These are phyloP conservation scores for Porphyrellus cyaneotinctus DNA, from an alignment of 768 basidiomycete genomes.

Conservation along the genomic window DNA sequence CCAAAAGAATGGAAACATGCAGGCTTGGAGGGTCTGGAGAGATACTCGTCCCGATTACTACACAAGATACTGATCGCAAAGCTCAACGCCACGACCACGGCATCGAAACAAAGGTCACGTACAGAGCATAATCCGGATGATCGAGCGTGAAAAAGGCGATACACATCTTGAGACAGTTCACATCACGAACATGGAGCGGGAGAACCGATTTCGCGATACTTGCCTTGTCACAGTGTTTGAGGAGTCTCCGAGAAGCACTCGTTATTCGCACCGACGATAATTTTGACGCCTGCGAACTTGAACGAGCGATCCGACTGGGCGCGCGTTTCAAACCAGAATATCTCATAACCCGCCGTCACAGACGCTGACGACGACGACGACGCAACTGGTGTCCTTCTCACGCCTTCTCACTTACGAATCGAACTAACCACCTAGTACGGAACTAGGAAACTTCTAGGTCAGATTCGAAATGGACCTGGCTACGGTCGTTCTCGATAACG, in stretches of 20 bases:
- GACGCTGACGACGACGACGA: not conserved
- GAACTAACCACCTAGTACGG: not conserved
- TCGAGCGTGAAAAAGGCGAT: conserved; percentile 75
- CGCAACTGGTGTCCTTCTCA: not conserved
- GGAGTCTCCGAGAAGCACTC: not conserved
- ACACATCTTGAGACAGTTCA: conserved; percentile 51
- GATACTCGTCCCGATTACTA: conserved; percentile 73
- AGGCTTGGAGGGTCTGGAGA: conserved; percentile 59
- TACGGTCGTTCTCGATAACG: conserved; percentile 81
- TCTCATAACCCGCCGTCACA: not conserved
- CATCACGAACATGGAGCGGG: not conserved
- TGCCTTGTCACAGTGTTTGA: conserved; percentile 5
- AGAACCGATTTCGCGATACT: not conserved
- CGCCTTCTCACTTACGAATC: not conserved
- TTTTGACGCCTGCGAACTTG: not conserved
- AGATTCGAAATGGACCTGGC: conserved; percentile 14
- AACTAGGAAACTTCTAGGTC: not conserved
- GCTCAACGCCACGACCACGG: not conserved
- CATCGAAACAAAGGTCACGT: conserved; percentile 14
- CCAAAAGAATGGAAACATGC: conserved; percentile 70
- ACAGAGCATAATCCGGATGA: conserved; percentile 78
- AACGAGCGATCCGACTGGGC: not conserved
- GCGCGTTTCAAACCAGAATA: not conserved
- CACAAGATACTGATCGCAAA: conserved; percentile 53
- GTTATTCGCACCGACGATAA: not conserved